Conservation (phyloP, 345 rosid genomes). For the Erucastrum elatum region DNA sequence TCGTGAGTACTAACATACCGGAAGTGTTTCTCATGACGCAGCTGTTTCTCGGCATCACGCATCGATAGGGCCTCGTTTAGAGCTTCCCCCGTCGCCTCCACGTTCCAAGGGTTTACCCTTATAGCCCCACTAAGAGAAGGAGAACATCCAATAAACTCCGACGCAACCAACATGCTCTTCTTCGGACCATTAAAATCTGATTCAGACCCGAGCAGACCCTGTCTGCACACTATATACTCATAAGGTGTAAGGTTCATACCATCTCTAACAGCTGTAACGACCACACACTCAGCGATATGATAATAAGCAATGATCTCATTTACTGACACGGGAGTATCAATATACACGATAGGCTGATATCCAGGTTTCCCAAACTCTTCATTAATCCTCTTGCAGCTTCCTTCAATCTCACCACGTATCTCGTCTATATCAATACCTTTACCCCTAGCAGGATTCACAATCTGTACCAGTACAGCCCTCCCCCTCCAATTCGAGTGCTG, state of each 20-base stretch:
- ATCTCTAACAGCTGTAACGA: constrained; percentile 46
- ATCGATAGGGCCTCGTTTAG: constrained; percentile 42
- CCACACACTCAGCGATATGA: constrained; percentile 44
- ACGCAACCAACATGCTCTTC: constrained; percentile 48
- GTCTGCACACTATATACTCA: constrained; percentile 44
- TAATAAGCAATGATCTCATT: constrained; percentile 40
- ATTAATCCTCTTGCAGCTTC: constrained; percentile 43
- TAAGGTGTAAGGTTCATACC: constrained; percentile 49
- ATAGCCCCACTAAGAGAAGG: constrained; percentile 48
- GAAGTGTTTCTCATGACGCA: constrained; percentile 92
- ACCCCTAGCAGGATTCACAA: constrained; percentile 46
- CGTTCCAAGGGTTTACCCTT: constrained; percentile 48
- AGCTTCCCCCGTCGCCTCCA: constrained; percentile 45
- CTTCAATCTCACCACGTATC: constrained; percentile 37
- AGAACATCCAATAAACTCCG: constrained; percentile 46
- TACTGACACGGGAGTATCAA: constrained; percentile 38
- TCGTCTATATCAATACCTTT: constrained; percentile 37
- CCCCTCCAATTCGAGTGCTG: constrained; percentile 43
- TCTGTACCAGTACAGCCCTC: constrained; percentile 44
- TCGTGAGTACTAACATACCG: constrained; percentile 46
- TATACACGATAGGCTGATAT: constrained; percentile 41
- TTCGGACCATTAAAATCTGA: constrained; percentile 42
- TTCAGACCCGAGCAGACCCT: constrained; percentile 42
- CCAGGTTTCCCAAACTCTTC: constrained; percentile 43
- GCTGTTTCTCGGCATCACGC: constrained; percentile 44